Evolutionary conservation across 2,329 filamentous ascomycete genomes (phyloP).

Genomic region (Paraconiothyrium brasiliense): DNA sequence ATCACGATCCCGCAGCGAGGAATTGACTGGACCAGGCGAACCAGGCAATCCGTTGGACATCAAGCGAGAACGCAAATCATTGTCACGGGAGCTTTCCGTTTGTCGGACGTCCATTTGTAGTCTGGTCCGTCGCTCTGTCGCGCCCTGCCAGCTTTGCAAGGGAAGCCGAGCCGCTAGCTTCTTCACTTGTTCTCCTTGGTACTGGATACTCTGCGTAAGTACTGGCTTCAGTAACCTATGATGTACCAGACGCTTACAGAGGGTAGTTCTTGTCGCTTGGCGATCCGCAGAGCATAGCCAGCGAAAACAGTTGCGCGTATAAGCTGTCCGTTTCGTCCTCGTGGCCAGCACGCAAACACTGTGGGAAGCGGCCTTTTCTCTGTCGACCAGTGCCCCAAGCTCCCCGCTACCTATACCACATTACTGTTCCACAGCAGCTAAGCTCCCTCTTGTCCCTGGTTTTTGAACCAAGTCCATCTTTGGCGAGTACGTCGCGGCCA

Average conservation of each 20-base stretch:
- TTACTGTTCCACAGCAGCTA: slow-evolving; percentile 36
- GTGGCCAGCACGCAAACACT: slow-evolving; percentile 45
- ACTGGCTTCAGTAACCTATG: slow-evolving; percentile 6
- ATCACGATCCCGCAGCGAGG: slow-evolving; percentile 19
- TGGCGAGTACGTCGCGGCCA: slow-evolving; percentile 29
- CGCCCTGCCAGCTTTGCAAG: slow-evolving; percentile 21
- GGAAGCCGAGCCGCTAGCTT: neutral
- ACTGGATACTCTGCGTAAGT: slow-evolving; percentile 26
- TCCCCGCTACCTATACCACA: slow-evolving; percentile 25
- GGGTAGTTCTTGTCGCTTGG: slow-evolving; percentile 14
- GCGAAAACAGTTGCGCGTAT: slow-evolving; percentile 32
- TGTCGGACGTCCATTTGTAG: slow-evolving; percentile 31
- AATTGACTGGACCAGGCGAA: slow-evolving; percentile 30
- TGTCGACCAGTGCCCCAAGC: slow-evolving; percentile 29
- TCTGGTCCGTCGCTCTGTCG: slow-evolving; percentile 21
- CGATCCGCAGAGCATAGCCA: slow-evolving; percentile 14
- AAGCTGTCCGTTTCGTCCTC: slow-evolving; percentile 36
- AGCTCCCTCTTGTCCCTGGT: slow-evolving; percentile 23
- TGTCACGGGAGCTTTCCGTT: slow-evolving; percentile 35
- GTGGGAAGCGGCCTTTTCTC: slow-evolving; percentile 28
- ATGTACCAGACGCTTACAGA: slow-evolving; percentile 18
- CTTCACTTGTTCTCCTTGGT: neutral
- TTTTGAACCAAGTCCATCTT: slow-evolving; percentile 31
- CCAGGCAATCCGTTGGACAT: slow-evolving; percentile 32
- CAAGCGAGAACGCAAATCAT: slow-evolving; percentile 30